These are phyloP conservation scores for Ramaria rubella DNA, from an alignment of 768 basidiomycete genomes.

Conservation along the genomic window DNA sequence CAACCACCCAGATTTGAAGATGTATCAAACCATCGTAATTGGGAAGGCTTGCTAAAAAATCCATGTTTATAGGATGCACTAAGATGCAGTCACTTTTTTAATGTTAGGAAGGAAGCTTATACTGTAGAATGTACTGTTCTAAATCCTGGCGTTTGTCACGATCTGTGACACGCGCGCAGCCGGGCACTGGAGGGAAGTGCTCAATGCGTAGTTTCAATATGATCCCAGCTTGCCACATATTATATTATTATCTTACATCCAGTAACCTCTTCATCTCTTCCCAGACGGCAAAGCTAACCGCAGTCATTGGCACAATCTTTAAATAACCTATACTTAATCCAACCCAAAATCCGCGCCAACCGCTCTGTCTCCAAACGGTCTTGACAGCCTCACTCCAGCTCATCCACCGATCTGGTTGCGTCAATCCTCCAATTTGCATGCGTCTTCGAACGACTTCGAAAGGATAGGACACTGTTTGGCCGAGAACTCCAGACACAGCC, in stretches of 20 bases:
- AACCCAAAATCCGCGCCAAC: slow-evolving; percentile 86
- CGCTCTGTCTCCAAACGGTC: slow-evolving; percentile 57
- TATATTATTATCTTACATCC: slow-evolving; percentile 28
- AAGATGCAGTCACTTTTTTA: too few species aligned
- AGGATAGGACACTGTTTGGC: slow-evolving; percentile 89
- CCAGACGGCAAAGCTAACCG: slow-evolving; percentile 90
- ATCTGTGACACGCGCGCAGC: too few species aligned
- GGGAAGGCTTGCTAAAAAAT: too few species aligned
- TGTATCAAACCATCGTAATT: too few species aligned
- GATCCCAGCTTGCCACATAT: too few species aligned
- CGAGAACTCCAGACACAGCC: slow-evolving; percentile 75
- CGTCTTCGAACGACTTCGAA: slow-evolving; percentile 87
- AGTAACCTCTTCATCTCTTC: slow-evolving; percentile 61
- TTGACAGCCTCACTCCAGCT: slow-evolving; percentile 73
- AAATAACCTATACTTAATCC: slow-evolving; percentile 88
- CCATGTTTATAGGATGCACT: too few species aligned
- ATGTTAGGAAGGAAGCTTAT: too few species aligned
- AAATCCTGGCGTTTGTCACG: too few species aligned
- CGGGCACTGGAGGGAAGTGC: too few species aligned
- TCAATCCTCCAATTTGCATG: slow-evolving; percentile 92
- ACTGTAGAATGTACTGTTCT: too few species aligned
- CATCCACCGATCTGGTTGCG: slow-evolving; percentile 68
- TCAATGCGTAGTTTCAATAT: too few species aligned
- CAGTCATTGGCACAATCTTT: slow-evolving; percentile 95
- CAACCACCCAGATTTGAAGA: too few species aligned